These are phyloP conservation scores for Talaromyces sp. DNA, from an alignment of 2,329 filamentous ascomycete species.

Conservation along the genomic window DNA sequence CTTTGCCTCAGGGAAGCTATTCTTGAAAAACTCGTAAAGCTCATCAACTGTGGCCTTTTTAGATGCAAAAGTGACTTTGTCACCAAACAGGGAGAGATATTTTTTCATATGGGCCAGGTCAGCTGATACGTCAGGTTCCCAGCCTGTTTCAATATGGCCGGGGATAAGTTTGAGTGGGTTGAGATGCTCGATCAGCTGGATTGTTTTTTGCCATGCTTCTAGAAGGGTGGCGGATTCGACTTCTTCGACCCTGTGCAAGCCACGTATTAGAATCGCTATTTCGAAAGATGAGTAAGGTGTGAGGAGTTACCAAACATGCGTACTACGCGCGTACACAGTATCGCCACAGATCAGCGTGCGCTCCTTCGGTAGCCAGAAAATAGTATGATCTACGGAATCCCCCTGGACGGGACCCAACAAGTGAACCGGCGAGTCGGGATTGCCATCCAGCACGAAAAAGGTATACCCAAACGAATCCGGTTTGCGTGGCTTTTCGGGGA, in stretches of 20 bases:
- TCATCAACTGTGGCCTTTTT: neutral
- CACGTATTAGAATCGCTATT: neutral
- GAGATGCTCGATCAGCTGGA: constrained; percentile 28
- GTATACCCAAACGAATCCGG: constrained; percentile 27
- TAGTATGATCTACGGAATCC: constrained; percentile 29
- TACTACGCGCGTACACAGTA: neutral
- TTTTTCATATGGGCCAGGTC: constrained; percentile 5
- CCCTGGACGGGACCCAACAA: constrained; percentile 33
- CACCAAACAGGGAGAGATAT: constrained; percentile 19
- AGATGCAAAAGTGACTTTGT: neutral
- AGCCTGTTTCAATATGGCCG: neutral
- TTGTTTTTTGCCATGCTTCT: constrained; percentile 26
- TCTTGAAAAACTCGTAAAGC: neutral
- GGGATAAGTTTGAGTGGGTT: constrained; percentile 22
- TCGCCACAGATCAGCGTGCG: constrained; percentile 25
- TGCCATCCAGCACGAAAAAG: constrained; percentile 29
- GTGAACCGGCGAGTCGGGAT: constrained; percentile 24
- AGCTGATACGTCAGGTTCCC: neutral
- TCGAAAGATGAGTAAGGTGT: neutral
- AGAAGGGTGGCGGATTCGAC: constrained; percentile 26
- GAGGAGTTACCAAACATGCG: neutral
- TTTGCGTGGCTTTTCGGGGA: constrained; percentile 26
- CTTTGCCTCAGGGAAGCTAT: neutral
- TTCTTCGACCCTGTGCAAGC: constrained; percentile 25
- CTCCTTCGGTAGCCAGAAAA: constrained; percentile 31